Evolutionary conservation across 1,139 yeast species (phyloP).

Genomic region (Taiozyma sp.): DNA sequence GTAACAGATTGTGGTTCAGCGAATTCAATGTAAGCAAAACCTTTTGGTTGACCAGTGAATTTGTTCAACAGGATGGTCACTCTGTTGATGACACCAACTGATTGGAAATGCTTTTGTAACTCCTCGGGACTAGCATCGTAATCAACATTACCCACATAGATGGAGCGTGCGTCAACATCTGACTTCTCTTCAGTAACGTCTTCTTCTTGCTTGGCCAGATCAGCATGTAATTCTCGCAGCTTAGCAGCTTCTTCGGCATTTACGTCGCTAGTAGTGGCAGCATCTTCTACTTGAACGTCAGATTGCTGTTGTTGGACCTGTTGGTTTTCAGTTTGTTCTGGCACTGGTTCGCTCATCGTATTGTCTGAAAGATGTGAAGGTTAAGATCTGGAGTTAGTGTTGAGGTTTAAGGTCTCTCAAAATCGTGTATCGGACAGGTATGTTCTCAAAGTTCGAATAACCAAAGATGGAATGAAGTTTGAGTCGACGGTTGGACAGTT

Average conservation of each 20-base stretch:
- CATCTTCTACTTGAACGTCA: not conserved
- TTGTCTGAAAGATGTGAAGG: not conserved
- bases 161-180: conserved; percentile 70
- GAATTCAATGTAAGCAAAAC: conserved; percentile 83
- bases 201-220: conserved; percentile 40
- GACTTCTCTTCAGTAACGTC: conserved; percentile 43
- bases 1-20: conserved; percentile 58
- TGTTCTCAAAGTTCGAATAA: not conserved
- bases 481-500: not conserved
- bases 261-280: conserved; percentile 16
- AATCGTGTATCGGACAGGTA: not conserved
- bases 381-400: not conserved
- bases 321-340: conserved; percentile 16
- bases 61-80: conserved; percentile 77
- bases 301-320: conserved; percentile 3
- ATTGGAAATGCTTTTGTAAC: conserved; percentile 70
- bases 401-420: not conserved
- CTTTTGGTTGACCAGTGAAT: conserved; percentile 76
- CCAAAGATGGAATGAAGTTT: not conserved
- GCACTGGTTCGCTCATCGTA: conserved; percentile 23
- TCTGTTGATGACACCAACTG: conserved; percentile 75
- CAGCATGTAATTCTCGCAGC: conserved; percentile 48
- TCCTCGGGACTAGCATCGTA: conserved; percentile 77
- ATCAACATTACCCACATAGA: conserved; percentile 87
- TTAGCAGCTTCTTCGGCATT: conserved; percentile 53